phyloP scores from a whole-genome alignment of 2,329 filamentous ascomycete genomes.

The Phyllosticta citriasiana region DNA sequence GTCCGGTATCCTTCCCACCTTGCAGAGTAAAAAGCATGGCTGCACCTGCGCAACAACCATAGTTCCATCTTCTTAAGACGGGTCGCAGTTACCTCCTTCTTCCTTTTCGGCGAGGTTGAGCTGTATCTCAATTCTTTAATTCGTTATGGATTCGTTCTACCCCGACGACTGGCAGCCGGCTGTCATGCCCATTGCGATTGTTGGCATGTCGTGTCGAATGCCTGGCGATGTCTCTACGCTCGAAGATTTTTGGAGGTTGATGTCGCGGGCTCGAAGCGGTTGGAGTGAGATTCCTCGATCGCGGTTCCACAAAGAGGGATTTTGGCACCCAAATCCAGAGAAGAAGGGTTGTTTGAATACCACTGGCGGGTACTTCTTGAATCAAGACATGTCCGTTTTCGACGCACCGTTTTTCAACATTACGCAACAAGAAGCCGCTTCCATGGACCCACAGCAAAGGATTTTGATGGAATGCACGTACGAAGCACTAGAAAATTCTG shows the following conservation, averaged over 20 bases:
- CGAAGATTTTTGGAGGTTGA: constrained; percentile 25
- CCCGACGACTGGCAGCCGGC: not conserved
- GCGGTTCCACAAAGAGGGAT: constrained; percentile 25
- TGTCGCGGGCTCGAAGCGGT: constrained; percentile 22
- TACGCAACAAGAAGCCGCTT: constrained; percentile 11
- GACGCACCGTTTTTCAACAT: constrained; percentile 19
- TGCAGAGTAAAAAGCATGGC: not conserved
- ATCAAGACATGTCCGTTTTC: constrained; percentile 13
- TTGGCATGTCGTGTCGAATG: constrained; percentile 25
- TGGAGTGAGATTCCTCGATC: constrained; percentile 26
- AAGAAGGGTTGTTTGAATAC: constrained; percentile 12
- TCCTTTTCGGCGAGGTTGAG: not conserved
- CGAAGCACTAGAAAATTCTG: constrained; percentile 17
- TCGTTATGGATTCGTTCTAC: not conserved
- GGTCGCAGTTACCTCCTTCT: not conserved
- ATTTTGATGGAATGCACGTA: constrained; percentile 16
- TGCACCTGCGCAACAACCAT: not conserved
- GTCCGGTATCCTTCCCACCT: not conserved
- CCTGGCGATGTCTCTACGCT: constrained; percentile 23
- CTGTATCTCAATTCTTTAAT: not conserved
- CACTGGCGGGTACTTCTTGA: constrained; percentile 13
- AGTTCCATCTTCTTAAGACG: not conserved
- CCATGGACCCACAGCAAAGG: constrained; percentile 18
- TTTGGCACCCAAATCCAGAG: constrained; percentile 26
- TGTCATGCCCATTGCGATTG: constrained; percentile 21